A percentile compares a stretch with the other conserved stretches of the same genome.
phyloP scores from a whole-genome alignment of 2,329 filamentous ascomycete genomes.

The Alternaria gaisen region DNA sequence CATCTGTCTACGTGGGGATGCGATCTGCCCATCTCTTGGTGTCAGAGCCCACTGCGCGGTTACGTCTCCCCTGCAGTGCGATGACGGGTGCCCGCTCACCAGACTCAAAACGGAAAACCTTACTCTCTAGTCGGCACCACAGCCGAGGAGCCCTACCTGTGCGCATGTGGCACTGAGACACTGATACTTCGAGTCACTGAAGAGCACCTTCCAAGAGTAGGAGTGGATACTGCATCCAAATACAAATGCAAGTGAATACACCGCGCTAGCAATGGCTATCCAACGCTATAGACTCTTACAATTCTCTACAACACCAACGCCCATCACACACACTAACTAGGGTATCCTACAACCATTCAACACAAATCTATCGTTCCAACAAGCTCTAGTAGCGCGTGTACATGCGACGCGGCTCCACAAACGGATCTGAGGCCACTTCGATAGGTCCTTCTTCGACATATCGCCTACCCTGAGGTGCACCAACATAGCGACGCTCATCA shows the following conservation, averaged over 20 bases:
- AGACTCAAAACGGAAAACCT: slow-evolving; percentile 4
- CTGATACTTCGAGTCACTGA: slow-evolving; percentile 1
- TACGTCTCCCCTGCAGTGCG: slow-evolving; percentile 11
- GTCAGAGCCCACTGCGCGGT: neutral
- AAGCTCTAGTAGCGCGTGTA: slow-evolving; percentile 46
- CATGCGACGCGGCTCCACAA: slow-evolving; percentile 43
- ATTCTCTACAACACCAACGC: neutral
- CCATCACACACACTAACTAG: slow-evolving; percentile 1
- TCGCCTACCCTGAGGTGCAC: slow-evolving; percentile 43
- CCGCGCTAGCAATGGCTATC: neutral
- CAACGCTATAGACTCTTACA: slow-evolving; percentile 6
- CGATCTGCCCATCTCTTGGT: slow-evolving; percentile 6
- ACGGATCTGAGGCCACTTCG: slow-evolving; percentile 41
- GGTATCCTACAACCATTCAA: slow-evolving; percentile 5
- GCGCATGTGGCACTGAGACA: slow-evolving; percentile 7
- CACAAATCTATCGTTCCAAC: neutral
- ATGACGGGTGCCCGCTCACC: slow-evolving; percentile 15
- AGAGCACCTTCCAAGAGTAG: neutral
- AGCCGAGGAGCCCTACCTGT: slow-evolving; percentile 9
- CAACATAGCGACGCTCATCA: slow-evolving; percentile 46
- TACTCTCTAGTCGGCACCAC: slow-evolving; percentile 10
- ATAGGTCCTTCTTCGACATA: slow-evolving; percentile 54
- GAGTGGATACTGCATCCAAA: neutral
- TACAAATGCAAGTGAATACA: slow-evolving; percentile 1
- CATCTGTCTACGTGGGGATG: neutral